phyloP scores from a whole-genome alignment of 495 filamentous ascomycete genomes.

The Aspergillus homomorphus region DNA sequence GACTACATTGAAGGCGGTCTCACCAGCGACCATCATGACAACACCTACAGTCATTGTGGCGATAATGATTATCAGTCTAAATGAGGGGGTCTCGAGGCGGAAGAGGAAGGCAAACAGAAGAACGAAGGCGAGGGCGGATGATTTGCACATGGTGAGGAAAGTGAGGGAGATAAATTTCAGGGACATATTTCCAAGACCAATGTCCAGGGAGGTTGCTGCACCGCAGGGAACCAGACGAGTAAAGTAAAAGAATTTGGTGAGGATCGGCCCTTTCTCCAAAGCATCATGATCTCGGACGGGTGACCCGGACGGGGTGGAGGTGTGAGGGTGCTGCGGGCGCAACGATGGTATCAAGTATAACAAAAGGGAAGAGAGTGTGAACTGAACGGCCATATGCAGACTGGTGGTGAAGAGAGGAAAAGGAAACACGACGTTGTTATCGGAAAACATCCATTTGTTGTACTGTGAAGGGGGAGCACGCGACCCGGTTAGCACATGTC shows the following conservation, averaged over 20 bases:
- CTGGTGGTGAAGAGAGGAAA: slow-evolving; percentile 96
- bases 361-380: slow-evolving; percentile 73
- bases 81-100: slow-evolving; percentile 82
- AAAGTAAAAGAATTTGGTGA: slow-evolving; percentile 88
- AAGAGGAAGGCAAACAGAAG: slow-evolving; percentile 95
- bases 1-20: slow-evolving; percentile 83
- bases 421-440: slow-evolving; percentile 79
- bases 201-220: slow-evolving; percentile 89
- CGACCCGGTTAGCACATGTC: not conserved
- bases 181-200: slow-evolving; percentile 93
- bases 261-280: slow-evolving; percentile 59
- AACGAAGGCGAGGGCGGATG: slow-evolving; percentile 90
- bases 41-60: slow-evolving; percentile 91
- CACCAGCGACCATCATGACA: slow-evolving; percentile 98
- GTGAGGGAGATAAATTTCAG: slow-evolving; percentile 94
- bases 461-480: slow-evolving; percentile 54
- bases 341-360: slow-evolving; percentile 81
- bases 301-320: slow-evolving; percentile 47
- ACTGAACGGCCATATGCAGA: slow-evolving; percentile 95
- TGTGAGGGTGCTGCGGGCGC: slow-evolving; percentile 58
- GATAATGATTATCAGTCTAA: slow-evolving; percentile 83
- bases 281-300: slow-evolving; percentile 36
- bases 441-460: slow-evolving; percentile 99
- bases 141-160: slow-evolving; percentile 99
- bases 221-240: slow-evolving; percentile 93